Conservation (phyloP, 352 stramenopile species). For the Phytophthora pseudosyringae region DNA sequence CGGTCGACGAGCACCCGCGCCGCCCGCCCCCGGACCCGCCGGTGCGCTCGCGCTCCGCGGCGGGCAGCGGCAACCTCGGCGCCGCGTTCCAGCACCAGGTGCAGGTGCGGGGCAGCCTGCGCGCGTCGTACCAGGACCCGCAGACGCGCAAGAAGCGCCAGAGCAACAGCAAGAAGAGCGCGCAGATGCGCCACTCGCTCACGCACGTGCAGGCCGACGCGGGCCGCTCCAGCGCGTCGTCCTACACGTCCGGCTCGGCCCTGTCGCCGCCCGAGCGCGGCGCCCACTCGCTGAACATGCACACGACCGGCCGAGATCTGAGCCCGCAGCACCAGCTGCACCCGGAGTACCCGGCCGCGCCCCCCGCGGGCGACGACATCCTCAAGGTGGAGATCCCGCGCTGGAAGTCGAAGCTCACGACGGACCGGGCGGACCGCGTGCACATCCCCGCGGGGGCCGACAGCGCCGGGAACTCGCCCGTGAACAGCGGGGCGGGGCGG, state of each 20-base stretch:
- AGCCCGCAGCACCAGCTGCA: slow-evolving; percentile 41
- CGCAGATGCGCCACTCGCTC: slow-evolving; percentile 55
- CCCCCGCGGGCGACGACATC: slow-evolving; percentile 58
- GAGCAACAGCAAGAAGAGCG: slow-evolving; percentile 38
- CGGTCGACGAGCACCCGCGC: slow-evolving; percentile 41
- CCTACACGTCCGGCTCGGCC: slow-evolving; percentile 35
- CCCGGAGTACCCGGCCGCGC: slow-evolving; percentile 38
- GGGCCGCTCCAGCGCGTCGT: slow-evolving; percentile 33
- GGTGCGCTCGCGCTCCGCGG: slow-evolving; percentile 21
- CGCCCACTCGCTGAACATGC: slow-evolving; percentile 28
- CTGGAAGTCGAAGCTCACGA: slow-evolving; percentile 66
- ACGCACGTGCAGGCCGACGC: slow-evolving; percentile 47
- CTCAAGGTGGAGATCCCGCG: slow-evolving; percentile 76
- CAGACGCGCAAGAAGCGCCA: slow-evolving; percentile 32
- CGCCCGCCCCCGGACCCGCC: slow-evolving; percentile 17
- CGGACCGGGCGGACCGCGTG: slow-evolving; percentile 51
- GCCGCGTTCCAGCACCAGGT: slow-evolving; percentile 45
- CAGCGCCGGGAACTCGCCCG: slow-evolving; percentile 43
- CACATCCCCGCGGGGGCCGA: slow-evolving; percentile 34
- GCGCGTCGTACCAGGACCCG: slow-evolving; percentile 51
- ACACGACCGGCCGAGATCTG: slow-evolving; percentile 35
- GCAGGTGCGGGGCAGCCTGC: slow-evolving; percentile 23
- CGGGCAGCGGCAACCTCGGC: slow-evolving; percentile 27
- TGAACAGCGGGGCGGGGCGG: slow-evolving; percentile 23
- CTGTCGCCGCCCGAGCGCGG: slow-evolving; percentile 30